Evolutionary conservation across 148 eudicot species (phyloP).

Genomic region (Amaranthus hypochondriacus): DNA sequence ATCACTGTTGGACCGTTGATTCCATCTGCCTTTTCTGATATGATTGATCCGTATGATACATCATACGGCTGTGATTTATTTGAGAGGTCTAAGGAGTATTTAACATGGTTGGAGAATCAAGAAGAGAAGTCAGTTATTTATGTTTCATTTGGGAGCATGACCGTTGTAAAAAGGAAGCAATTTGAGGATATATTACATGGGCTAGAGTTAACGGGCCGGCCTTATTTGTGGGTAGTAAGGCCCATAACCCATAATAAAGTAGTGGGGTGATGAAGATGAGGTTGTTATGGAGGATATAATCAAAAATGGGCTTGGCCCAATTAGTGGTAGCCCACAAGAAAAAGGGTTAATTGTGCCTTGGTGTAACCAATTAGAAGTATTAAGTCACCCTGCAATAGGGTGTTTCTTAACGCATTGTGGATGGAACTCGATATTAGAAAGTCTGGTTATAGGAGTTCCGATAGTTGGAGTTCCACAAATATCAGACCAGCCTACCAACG

Average conservation of each 20-base stretch:
- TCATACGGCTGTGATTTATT: constrained; percentile 32
- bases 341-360: constrained; percentile 40
- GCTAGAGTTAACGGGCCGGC: constrained; percentile 22
- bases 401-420: constrained; percentile 40
- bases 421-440: constrained; percentile 37
- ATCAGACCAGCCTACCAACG: constrained; percentile 25
- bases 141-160: constrained; percentile 46
- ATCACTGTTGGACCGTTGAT: constrained; percentile 42
- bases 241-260: constrained; percentile 4
- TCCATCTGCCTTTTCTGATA: constrained; percentile 30
- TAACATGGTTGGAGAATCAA: constrained; percentile 40
- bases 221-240: constrained; percentile 47
- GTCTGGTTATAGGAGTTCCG: constrained; percentile 25
- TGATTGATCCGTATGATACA: constrained; percentile 22
- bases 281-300: constrained; percentile 7
- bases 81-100: constrained; percentile 23
- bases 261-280: constrained; percentile 14
- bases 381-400: constrained; percentile 29
- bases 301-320: constrained; percentile 13
- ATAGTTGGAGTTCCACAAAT: constrained; percentile 24
- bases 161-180: constrained; percentile 21
- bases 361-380: constrained; percentile 40
- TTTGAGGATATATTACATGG: constrained; percentile 37
- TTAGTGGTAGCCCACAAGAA: constrained; percentile 7
- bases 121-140: constrained; percentile 37